Conservation (phyloP, 768 basidiomycete species). For the Polyporus arcularius region DNA sequence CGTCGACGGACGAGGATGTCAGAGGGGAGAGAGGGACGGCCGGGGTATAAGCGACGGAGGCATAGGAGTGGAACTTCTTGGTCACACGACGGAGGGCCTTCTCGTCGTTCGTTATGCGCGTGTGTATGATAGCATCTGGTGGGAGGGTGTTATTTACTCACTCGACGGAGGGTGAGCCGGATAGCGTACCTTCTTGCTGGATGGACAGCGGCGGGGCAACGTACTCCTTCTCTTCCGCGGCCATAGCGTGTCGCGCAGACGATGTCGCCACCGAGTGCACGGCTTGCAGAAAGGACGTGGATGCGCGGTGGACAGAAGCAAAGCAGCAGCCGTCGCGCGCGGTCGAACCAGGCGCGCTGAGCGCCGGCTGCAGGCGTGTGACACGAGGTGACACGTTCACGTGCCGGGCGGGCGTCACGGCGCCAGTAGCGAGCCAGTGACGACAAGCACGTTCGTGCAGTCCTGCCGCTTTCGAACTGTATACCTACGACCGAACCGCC, state of each 20-base stretch:
- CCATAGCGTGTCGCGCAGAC: too few relatives aligned
- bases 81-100: slow-evolving; percentile 74
- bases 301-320: too few relatives aligned
- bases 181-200: slow-evolving; percentile 32
- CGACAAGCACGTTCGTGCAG: slow-evolving; percentile 32
- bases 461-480: slow-evolving; percentile 32
- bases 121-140: slow-evolving; percentile 76
- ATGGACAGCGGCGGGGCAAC: slow-evolving; percentile 23
- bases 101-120: slow-evolving; percentile 83
- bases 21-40: slow-evolving; percentile 28
- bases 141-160: neutral
- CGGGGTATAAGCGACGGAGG: slow-evolving; percentile 56
- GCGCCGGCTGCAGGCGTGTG: too few relatives aligned
- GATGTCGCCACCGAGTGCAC: neutral
- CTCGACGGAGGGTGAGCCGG: neutral
- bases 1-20: slow-evolving; percentile 46
- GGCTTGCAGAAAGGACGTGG: neutral
- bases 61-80: slow-evolving; percentile 79
- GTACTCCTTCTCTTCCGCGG: slow-evolving; percentile 10
- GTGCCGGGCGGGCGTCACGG: neutral
- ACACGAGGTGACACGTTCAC: slow-evolving; percentile 11
- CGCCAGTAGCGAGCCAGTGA: slow-evolving; percentile 18
- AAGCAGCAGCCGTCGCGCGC: neutral
- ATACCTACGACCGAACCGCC: slow-evolving; percentile 13
- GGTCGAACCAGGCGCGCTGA: too few relatives aligned